Evolutionary conservation across 2,329 filamentous ascomycete genomes (phyloP).

Genomic region (Bipolaris cookei): DNA sequence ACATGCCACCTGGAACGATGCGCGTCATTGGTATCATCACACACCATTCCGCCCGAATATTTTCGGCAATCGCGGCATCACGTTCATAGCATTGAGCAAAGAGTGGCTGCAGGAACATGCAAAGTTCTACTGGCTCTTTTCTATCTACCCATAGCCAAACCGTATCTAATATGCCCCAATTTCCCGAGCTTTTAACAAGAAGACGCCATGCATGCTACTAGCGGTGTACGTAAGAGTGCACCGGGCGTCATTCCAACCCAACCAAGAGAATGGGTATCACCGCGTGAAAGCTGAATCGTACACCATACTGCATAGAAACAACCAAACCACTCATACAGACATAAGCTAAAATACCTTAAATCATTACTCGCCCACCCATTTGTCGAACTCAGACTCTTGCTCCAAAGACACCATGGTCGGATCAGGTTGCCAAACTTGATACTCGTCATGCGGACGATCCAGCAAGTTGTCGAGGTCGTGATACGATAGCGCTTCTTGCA

Average conservation of each 20-base stretch:
- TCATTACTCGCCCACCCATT: slow-evolving; percentile 52
- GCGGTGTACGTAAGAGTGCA: background rate
- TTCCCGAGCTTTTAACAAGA: slow-evolving; percentile 7
- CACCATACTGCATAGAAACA: slow-evolving; percentile 4
- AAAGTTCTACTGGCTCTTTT: slow-evolving; percentile 7
- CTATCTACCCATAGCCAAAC: slow-evolving; percentile 11
- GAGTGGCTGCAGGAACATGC: background rate
- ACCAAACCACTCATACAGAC: slow-evolving; percentile 4
- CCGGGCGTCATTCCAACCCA: slow-evolving; percentile 1
- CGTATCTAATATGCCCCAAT: slow-evolving; percentile 16
- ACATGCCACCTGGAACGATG: background rate
- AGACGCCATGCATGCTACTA: slow-evolving; percentile 13
- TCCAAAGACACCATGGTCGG: slow-evolving; percentile 47
- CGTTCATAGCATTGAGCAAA: background rate
- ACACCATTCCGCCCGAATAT: background rate
- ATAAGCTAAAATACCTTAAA: background rate
- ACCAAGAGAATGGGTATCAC: slow-evolving; percentile 4
- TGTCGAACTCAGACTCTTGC: slow-evolving; percentile 54
- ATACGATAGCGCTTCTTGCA: slow-evolving; percentile 39
- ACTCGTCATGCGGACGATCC: slow-evolving; percentile 35
- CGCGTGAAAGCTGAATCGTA: slow-evolving; percentile 3
- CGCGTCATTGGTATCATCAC: background rate
- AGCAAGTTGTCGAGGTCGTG: slow-evolving; percentile 39
- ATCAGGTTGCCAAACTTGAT: slow-evolving; percentile 45
- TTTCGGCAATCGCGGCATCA: background rate